A percentile compares a stretch with the other conserved stretches of the same genome.
Conservation (phyloP, 169 alveolate species). For the Eimeria brunetti region DNA sequence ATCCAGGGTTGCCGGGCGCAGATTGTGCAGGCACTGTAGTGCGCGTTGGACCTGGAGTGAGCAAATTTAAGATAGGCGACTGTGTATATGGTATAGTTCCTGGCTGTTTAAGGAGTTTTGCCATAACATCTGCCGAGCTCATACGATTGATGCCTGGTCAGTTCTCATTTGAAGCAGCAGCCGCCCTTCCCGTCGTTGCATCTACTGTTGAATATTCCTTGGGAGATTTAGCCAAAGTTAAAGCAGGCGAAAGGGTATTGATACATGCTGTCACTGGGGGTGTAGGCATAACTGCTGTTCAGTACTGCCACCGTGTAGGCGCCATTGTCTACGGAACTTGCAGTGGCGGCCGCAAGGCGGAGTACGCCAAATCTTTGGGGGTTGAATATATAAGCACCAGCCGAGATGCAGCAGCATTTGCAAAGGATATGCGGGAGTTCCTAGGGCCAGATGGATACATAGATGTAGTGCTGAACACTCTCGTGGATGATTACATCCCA, state of each 20-base stretch:
- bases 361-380: slow-evolving; percentile 79
- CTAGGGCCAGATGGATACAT: slow-evolving; percentile 64
- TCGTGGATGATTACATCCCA: slow-evolving; percentile 82
- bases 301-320: slow-evolving; percentile 85
- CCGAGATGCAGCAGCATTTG: slow-evolving; percentile 82
- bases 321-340: slow-evolving; percentile 86
- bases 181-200: slow-evolving; percentile 85
- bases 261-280: slow-evolving; percentile 88
- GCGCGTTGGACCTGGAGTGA: slow-evolving; percentile 82
- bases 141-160: not conserved
- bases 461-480: slow-evolving; percentile 85
- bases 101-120: slow-evolving; percentile 15
- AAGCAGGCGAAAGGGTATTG: slow-evolving; percentile 83
- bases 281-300: slow-evolving; percentile 86
- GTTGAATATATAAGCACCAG: slow-evolving; percentile 82
- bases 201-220: slow-evolving; percentile 85
- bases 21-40: slow-evolving; percentile 86
- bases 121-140: not conserved
- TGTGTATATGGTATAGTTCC: slow-evolving; percentile 86
- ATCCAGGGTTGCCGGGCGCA: slow-evolving; percentile 90
- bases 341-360: slow-evolving; percentile 84
- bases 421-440: slow-evolving; percentile 77
- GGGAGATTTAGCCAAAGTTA: slow-evolving; percentile 85
- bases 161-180: slow-evolving; percentile 83
- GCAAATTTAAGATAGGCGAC: slow-evolving; percentile 79